Percentiles rank a stretch among this genome's conserved stretches.
Evolutionary conservation across 192 early-diverging fungal species (phyloP).

Genomic region (Rhizophagus clarus): DNA sequence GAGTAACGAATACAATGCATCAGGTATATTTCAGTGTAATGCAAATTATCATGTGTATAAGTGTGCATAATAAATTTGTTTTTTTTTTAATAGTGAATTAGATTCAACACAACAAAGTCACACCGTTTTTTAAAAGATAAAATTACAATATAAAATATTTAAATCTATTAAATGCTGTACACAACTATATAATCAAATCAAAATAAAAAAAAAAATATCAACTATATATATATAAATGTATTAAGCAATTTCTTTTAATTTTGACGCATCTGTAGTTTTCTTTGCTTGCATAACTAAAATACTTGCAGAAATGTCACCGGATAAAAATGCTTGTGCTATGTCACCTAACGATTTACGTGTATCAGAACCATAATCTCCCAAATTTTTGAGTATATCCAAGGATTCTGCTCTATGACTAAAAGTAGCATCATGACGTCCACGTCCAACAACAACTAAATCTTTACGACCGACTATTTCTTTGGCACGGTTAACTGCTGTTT

Average conservation of each 20-base stretch:
- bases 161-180: too few relatives aligned
- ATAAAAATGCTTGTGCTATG: conserved; percentile 6
- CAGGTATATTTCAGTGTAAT: too few relatives aligned
- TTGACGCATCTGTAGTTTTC: not conserved
- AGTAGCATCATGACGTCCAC: conserved; percentile 28
- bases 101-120: too few relatives aligned
- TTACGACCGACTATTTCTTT: conserved; percentile 42
- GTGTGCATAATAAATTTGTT: too few relatives aligned
- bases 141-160: too few relatives aligned
- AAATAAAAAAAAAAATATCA: too few relatives aligned
- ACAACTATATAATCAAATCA: too few relatives aligned
- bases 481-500: conserved; percentile 41
- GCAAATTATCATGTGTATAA: too few relatives aligned
- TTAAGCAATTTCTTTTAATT: not conserved
- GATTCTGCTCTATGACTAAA: conserved; percentile 21
- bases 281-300: conserved; percentile 24
- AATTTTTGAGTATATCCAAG: conserved; percentile 17
- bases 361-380: conserved; percentile 10
- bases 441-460: conserved; percentile 55
- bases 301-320: conserved; percentile 19
- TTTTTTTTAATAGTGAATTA: too few relatives aligned
- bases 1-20: too few relatives aligned
- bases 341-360: conserved; percentile 25
- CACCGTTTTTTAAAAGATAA: too few relatives aligned
- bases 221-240: not conserved